Base-by-base conservation (phyloP, 148 eudicot genomes). In the Chenopodium quinoa region DNA sequence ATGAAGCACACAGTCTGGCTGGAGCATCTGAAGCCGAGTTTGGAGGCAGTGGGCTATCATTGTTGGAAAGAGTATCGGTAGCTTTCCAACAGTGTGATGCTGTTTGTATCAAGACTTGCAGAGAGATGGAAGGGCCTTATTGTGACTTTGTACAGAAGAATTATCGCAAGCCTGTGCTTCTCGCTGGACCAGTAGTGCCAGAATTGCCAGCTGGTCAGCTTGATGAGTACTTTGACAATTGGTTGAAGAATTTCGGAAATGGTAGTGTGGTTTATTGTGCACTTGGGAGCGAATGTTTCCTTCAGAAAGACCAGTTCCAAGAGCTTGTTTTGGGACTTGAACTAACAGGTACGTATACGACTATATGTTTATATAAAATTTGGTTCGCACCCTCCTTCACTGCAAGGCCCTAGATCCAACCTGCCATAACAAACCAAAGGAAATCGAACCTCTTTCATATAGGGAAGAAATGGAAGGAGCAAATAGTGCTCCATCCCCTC, bases 101-200 rank as follows among this genome's bases (percentile, higher is more conserved):
- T 6, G 72, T 90, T 22, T 82, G 81, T 23, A 82, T 90, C 44
- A 90, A 85, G 66, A 84, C 82, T 20, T 88, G 92, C 34, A 79
- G 76, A 76, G 91, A 90, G 69, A 84, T 90, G 67, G 92, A 90
- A 78, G 92, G 89, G 27, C 71, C 75, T 27, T 87, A 86, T 31
- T 78, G 80, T 72, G 85, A 89, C 47, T 89, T 77, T 71, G 71
- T 89, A 4, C 80, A 81, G 31, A 79, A 81, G 40, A 76, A 81
- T 64, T 79, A 78, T 60, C 79, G 83, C 27, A 88, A 84, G 73
- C 89, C 91, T 40, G 58, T 89, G 76, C 60, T 89, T 63, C 84
- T 89, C 29, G 88, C 91, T 17, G 93, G 93, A 16, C 90, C 91
- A 1, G 83, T 91, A 27, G 56, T 90, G 82, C 92, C 92, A 1